A percentile compares a stretch with the other conserved stretches of the same genome.
Evolutionary conservation across 768 basidiomycete species (phyloP).

Genomic region (Podaxis mareebaensis): DNA sequence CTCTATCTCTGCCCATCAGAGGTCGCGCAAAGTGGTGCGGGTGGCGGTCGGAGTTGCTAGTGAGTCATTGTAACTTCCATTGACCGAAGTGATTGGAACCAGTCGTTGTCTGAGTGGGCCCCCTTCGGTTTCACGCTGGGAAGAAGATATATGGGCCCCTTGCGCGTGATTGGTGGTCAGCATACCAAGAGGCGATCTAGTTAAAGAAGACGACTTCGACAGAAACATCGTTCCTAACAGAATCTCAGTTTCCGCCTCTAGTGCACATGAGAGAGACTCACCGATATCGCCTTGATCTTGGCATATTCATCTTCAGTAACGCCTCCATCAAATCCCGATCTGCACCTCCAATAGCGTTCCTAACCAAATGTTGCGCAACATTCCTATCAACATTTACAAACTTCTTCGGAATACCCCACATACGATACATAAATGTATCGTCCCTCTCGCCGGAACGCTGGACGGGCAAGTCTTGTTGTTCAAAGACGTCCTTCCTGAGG

Average conservation of each 20-base stretch:
- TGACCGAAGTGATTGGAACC: no score
- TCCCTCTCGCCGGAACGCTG: slow-evolving; percentile 26
- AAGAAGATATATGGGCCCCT: no score
- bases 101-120: no score
- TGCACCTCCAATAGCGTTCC: slow-evolving; percentile 57
- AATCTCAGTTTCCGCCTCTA: not conserved
- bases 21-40: no score
- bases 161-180: no score
- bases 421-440: slow-evolving; percentile 34
- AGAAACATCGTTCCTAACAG: slow-evolving; percentile 27
- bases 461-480: slow-evolving; percentile 33
- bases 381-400: slow-evolving; percentile 44
- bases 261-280: slow-evolving; percentile 21
- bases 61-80: no score
- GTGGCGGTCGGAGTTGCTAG: no score
- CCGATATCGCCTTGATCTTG: slow-evolving; percentile 40
- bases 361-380: slow-evolving; percentile 48
- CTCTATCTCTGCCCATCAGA: no score
- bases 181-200: slow-evolving; percentile 10
- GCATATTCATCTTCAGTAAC: slow-evolving; percentile 37
- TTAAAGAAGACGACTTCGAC: slow-evolving; percentile 30
- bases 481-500: slow-evolving; percentile 14
- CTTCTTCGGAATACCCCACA: slow-evolving; percentile 38
- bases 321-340: slow-evolving; percentile 41
- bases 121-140: no score